phyloP scores from a whole-genome alignment of 2,329 filamentous ascomycete species.

The Eutypa lata region DNA sequence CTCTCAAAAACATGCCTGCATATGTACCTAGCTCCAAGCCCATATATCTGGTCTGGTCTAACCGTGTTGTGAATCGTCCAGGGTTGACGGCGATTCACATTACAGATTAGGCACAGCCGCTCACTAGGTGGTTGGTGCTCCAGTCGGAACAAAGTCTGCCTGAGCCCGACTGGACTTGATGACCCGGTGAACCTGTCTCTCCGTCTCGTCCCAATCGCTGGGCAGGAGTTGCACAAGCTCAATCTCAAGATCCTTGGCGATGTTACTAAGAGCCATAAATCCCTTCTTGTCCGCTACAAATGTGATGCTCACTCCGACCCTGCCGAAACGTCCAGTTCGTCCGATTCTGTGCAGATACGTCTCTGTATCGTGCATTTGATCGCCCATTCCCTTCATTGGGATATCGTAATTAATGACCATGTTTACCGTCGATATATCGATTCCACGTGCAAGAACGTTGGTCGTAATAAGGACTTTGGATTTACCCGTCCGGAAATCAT shows the following conservation, averaged over 20 bases:
- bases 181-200: conserved; percentile 75
- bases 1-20: background rate
- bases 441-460: conserved; percentile 92
- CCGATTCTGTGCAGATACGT: conserved; percentile 98
- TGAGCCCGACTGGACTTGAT: conserved; percentile 69
- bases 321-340: conserved; percentile 92
- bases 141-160: conserved; percentile 46
- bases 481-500: conserved; percentile 79
- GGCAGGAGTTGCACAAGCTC: conserved; percentile 79
- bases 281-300: conserved; percentile 87
- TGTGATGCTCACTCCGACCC: conserved; percentile 91
- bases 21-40: background rate
- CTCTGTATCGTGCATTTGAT: conserved; percentile 83
- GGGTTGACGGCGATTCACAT: background rate
- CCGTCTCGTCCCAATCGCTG: conserved; percentile 86
- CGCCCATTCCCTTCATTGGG: conserved; percentile 70
- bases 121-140: conserved; percentile 10
- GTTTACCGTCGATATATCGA: conserved; percentile 86
- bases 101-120: background rate
- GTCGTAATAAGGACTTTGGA: conserved; percentile 98
- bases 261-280: conserved; percentile 75
- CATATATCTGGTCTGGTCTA: background rate
- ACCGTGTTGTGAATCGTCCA: background rate
- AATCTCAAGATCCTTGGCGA: conserved; percentile 76
- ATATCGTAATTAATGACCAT: conserved; percentile 99